phyloP scores from a whole-genome alignment of 2,329 filamentous ascomycete genomes.

The Ophiobolus disseminans region DNA sequence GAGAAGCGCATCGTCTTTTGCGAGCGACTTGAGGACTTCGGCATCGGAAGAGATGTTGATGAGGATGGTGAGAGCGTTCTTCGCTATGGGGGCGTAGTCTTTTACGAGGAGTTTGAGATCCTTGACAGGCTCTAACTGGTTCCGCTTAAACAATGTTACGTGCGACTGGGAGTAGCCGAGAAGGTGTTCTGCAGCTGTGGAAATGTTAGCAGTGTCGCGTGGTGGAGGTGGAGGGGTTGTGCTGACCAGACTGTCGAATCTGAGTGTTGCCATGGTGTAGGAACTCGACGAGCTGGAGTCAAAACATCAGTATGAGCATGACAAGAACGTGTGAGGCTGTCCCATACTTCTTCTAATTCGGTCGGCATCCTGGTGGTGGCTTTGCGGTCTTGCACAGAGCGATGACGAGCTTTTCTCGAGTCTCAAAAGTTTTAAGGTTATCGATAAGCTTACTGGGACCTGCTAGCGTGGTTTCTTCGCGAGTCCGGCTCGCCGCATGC shows the following conservation, averaged over 20 bases:
- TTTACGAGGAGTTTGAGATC: conserved; percentile 86
- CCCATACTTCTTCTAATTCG: conserved; percentile 57
- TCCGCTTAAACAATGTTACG: conserved; percentile 81
- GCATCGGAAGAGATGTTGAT: conserved; percentile 82
- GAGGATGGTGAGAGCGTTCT: conserved; percentile 88
- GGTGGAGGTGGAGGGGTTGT: conserved; percentile 31
- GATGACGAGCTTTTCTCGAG: conserved; percentile 38
- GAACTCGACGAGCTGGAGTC: conserved; percentile 90
- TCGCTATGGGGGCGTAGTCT: conserved; percentile 89
- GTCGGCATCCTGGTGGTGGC: conserved; percentile 53
- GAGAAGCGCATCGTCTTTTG: conserved; percentile 81
- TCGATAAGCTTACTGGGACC: conserved; percentile 36
- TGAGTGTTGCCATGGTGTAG: conserved; percentile 91
- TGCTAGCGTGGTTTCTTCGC: conserved; percentile 3
- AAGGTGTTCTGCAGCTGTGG: conserved; percentile 78
- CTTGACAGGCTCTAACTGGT: conserved; percentile 78
- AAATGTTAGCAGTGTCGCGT: conserved; percentile 22
- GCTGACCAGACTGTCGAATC: conserved; percentile 77
- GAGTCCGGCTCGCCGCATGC: conserved; percentile 5
- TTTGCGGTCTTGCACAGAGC: conserved; percentile 17
- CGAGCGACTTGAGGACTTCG: conserved; percentile 75
- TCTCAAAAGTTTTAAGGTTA: conserved; percentile 35
- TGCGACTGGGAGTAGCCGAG: conserved; percentile 82
- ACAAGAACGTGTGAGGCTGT: background rate
- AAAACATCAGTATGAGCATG: conserved; percentile 45